phyloP scores from a whole-genome alignment of 768 basidiomycete species.

The Flagelloscypha sp. region DNA sequence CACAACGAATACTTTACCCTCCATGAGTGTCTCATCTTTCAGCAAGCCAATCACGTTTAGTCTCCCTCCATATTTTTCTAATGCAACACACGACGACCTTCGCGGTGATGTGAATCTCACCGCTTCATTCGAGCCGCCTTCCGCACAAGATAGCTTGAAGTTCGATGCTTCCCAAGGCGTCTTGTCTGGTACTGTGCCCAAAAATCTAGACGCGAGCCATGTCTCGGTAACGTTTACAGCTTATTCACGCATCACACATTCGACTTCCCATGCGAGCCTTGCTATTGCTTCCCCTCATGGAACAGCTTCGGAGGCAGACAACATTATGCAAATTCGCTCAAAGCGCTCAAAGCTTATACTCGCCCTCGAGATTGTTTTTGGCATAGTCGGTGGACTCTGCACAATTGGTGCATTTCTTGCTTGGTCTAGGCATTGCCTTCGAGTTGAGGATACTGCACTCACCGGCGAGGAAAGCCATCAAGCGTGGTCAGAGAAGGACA shows the following conservation, averaged over 20 bases:
- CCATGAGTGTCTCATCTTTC: slow-evolving; percentile 43
- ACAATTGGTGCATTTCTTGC: slow-evolving; percentile 49
- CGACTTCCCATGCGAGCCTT: slow-evolving; percentile 60
- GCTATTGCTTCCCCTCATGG: slow-evolving; percentile 34
- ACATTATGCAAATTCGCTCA: slow-evolving; percentile 28
- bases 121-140: slow-evolving; percentile 44
- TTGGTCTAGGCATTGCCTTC: slow-evolving; percentile 43
- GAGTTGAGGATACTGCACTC: slow-evolving; percentile 54
- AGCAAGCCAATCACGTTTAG: slow-evolving; percentile 45
- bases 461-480: slow-evolving; percentile 48
- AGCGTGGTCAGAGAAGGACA: slow-evolving; percentile 57
- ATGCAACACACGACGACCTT: slow-evolving; percentile 29
- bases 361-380: slow-evolving; percentile 55
- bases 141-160: slow-evolving; percentile 40
- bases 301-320: slow-evolving; percentile 17
- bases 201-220: slow-evolving; percentile 29
- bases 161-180: slow-evolving; percentile 38
- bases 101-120: slow-evolving; percentile 43
- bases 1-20: slow-evolving; percentile 43
- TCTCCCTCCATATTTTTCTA: slow-evolving; percentile 49
- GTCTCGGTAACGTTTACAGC: slow-evolving; percentile 57
- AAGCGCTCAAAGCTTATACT: slow-evolving; percentile 40
- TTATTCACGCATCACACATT: slow-evolving; percentile 56
- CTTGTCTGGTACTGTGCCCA: slow-evolving; percentile 53
- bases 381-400: slow-evolving; percentile 50